Base-by-base conservation (phyloP, 2,329 filamentous ascomycete species). In the Hymenoscyphus occultus region DNA sequence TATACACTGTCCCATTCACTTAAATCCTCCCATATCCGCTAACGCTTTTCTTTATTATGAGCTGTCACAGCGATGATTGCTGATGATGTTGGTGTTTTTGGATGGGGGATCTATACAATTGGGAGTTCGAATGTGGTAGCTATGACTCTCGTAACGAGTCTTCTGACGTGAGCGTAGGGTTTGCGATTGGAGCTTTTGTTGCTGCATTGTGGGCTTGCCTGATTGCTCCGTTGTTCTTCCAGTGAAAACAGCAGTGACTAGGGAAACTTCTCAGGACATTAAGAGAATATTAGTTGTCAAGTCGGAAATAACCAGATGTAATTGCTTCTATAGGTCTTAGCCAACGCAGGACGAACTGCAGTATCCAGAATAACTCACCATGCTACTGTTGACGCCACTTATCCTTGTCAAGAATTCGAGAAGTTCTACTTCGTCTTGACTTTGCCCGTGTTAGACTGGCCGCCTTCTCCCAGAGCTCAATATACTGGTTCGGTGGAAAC, bases 211-310 rank as follows among this genome's bases (percentile, higher is more conserved):
- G 51, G 51, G 10, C 28, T 56, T 28, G n/a, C 12, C 28, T 12
- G 51, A 56, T 56, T n/a, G 13, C 51, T 56, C 13, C 51, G 3
- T 56, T 56, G 51, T 56, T 39, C 10, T 39, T 22, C 22, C 57
- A 59, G n/a, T 59, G 57, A 16, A 59, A 59, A 32, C 40, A n/a
- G 40, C 40, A 45, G 40, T 45, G 10, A 45, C 22, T 22, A 22
- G 22, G 22, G 22, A 22, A 22, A 22, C 22, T 22, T 1, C n/a
- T 45, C 40, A 16, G 13, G n/a, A n/a, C 3, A 45, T n/a, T n/a
- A n/a, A 22, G 22, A 45, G 4, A 7, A n/a, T n/a, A 45, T 45
- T 45, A 5, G 40, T n/a, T 4, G 12, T 16, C 40, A 45, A 9
- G 39, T 22, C 22, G 22, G 22, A 22, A 22, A 22, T 22, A 22